Evolutionary conservation across 2,329 filamentous ascomycete species (phyloP).

Genomic region (Pyricularia grisea): DNA sequence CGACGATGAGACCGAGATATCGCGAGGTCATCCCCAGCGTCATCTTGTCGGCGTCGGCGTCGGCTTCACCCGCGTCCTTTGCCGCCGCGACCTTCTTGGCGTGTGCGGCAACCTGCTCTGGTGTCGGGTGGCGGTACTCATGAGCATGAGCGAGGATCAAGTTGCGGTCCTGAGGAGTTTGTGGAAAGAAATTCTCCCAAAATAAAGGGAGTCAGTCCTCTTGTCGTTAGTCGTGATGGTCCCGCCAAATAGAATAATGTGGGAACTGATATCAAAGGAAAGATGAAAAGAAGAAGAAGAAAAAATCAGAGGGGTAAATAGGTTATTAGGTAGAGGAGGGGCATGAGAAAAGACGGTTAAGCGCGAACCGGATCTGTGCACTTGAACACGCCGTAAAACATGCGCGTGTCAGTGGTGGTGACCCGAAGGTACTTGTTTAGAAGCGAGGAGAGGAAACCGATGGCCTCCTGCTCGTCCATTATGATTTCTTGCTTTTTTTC

Average conservation of each 20-base stretch:
- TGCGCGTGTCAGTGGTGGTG: conserved; percentile 70
- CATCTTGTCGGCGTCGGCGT: conserved; percentile 27
- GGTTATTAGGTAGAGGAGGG: background rate
- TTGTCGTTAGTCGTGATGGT: background rate
- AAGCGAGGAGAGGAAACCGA: conserved; percentile 49
- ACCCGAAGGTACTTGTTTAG: conserved; percentile 73
- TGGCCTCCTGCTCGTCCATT: conserved; percentile 5
- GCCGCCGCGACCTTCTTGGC: conserved; percentile 20
- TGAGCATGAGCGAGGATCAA: conserved; percentile 78
- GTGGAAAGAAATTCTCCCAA: background rate
- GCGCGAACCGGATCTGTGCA: conserved; percentile 81
- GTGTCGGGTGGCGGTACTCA: conserved; percentile 74
- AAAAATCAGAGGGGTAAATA: conserved; percentile 1
- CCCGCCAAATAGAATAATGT: background rate
- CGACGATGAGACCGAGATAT: conserved; percentile 80
- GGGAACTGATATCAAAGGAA: background rate
- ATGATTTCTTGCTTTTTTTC: background rate
- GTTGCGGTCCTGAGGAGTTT: conserved; percentile 61
- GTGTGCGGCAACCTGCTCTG: conserved; percentile 31
- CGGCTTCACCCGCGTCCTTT: conserved; percentile 23
- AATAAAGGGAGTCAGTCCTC: background rate
- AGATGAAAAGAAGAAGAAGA: background rate
- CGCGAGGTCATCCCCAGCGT: conserved; percentile 70
- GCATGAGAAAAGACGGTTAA: background rate
- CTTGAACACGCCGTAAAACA: conserved; percentile 87